Percentiles rank a stretch among this genome's conserved stretches.
Conservation (phyloP, 176 grass and related monocot genomes). For the Rhipidocladum racemiflorum region DNA sequence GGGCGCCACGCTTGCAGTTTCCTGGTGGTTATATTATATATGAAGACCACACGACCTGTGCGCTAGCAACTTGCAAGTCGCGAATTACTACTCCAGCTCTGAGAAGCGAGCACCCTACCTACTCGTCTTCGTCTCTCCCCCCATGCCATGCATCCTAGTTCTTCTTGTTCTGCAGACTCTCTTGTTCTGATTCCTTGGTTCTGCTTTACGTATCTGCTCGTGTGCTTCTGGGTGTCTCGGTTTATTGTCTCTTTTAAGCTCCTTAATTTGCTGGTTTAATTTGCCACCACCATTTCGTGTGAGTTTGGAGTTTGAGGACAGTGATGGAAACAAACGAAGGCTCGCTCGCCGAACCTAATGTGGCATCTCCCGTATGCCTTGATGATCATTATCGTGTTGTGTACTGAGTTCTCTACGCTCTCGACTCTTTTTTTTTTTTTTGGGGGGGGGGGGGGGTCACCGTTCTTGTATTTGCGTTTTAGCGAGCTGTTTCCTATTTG, state of each 20-base stretch:
- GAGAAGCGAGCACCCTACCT: neutral
- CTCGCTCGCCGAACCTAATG: conserved; percentile 53
- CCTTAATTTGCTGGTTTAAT: neutral
- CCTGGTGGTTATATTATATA: neutral
- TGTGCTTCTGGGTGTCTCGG: neutral
- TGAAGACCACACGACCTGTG: neutral
- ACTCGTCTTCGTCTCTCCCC: neutral
- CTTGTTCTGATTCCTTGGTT: neutral
- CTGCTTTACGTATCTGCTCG: neutral
- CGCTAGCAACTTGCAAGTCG: no score
- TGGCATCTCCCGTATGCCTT: conserved; percentile 33
- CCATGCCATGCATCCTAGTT: neutral
- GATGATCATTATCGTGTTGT: conserved; percentile 33
- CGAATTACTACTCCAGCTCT: neutral
- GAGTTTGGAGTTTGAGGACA: conserved; percentile 12
- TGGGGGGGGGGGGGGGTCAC: no score
- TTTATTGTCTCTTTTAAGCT: neutral
- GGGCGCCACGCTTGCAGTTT: neutral
- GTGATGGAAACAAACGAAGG: conserved; percentile 46
- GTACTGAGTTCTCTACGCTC: conserved; percentile 34
- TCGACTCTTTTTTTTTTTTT: neutral
- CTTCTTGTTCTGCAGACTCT: no score
- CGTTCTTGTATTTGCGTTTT: no score
- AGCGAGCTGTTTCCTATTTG: no score
- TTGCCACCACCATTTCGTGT: neutral